phyloP scores from a whole-genome alignment of 2,329 filamentous ascomycete genomes.

The Ophiostoma quercus region DNA sequence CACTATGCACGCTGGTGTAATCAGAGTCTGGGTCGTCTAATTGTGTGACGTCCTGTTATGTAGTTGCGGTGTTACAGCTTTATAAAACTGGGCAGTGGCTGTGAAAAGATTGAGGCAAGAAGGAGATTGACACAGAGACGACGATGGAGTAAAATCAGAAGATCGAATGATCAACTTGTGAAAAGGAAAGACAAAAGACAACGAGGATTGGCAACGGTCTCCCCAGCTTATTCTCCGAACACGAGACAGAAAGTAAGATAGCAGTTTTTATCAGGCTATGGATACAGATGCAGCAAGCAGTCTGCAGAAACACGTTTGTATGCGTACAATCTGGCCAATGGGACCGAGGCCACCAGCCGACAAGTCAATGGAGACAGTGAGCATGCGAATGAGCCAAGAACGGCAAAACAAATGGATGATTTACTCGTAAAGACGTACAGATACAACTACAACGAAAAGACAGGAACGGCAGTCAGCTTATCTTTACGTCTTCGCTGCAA shows the following conservation, averaged over 20 bases:
- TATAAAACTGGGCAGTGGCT: not conserved
- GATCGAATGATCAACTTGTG: not conserved
- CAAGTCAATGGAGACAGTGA: not conserved
- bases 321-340: not conserved
- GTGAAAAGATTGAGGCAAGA: not conserved
- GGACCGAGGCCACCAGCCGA: not conserved
- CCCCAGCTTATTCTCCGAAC: conserved; percentile 7
- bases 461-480: conserved; percentile 1
- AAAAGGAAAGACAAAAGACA: not conserved
- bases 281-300: not conserved
- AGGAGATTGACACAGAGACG: not conserved
- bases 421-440: not conserved
- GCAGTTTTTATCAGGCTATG: not conserved
- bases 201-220: not conserved
- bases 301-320: not conserved
- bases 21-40: not conserved
- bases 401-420: not conserved
- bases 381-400: not conserved
- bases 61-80: not conserved
- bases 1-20: not conserved
- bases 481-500: not conserved
- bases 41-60: not conserved
- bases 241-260: not conserved
- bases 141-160: not conserved
- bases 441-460: not conserved